A percentile compares a stretch with the other conserved stretches of the same genome.
Conservation (phyloP, 2,329 filamentous ascomycete species). For the Stachybotrys elegans region DNA sequence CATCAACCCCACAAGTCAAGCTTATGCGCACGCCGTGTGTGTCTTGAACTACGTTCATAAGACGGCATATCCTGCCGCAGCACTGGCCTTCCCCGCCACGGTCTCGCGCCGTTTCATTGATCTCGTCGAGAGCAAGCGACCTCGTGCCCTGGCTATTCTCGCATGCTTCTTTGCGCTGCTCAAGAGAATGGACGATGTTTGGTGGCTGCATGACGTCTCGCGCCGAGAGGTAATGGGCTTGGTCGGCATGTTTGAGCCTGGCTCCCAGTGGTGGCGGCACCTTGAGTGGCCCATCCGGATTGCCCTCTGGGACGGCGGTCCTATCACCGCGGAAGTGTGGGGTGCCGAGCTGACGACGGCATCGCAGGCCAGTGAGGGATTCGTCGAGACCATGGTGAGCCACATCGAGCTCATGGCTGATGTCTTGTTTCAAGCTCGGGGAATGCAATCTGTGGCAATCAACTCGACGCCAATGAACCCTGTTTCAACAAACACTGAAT, state of each 20-base stretch:
- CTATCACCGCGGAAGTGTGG: conserved; percentile 54
- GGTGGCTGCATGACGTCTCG: conserved; percentile 67
- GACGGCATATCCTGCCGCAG: conserved; percentile 52
- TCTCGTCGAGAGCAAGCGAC: conserved; percentile 52
- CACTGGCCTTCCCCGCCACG: conserved; percentile 59
- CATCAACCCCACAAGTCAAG: conserved; percentile 35
- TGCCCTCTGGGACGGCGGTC: conserved; percentile 48
- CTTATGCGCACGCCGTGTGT: conserved; percentile 60
- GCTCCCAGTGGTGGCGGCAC: conserved; percentile 56
- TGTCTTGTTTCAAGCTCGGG: conserved; percentile 25
- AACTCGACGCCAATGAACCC: conserved; percentile 26
- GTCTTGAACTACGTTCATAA: conserved; percentile 63
- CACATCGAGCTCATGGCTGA: conserved; percentile 36
- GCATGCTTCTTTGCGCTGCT: conserved; percentile 64
- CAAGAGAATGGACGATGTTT: conserved; percentile 55
- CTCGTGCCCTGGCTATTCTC: conserved; percentile 58
- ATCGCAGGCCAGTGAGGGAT: conserved; percentile 26
- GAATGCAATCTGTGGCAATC: conserved; percentile 20
- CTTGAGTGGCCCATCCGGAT: conserved; percentile 57
- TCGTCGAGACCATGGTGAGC: conserved; percentile 30
- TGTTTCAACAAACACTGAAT: too few relatives aligned
- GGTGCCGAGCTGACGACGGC: conserved; percentile 45
- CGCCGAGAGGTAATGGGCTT: conserved; percentile 61
- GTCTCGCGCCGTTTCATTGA: conserved; percentile 58
- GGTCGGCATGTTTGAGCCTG: conserved; percentile 51